A percentile compares a stretch with the other conserved stretches of the same genome.
Conservation (phyloP, 495 filamentous ascomycete genomes). For the Xylaria cubensis region DNA sequence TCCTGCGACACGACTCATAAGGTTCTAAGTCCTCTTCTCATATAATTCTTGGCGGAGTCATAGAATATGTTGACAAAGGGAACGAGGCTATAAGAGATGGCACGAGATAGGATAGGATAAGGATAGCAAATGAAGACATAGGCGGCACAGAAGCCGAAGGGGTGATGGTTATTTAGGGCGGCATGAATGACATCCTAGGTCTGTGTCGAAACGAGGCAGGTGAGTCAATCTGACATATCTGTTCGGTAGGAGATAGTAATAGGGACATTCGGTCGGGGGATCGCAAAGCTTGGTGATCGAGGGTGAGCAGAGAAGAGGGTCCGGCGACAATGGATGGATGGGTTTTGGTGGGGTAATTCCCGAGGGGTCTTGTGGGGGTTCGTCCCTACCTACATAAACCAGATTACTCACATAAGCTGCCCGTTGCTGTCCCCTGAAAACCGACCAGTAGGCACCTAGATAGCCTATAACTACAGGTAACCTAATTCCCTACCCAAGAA, state of each 20-base stretch:
- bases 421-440: neutral
- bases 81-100: neutral
- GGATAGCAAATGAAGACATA: slow-evolving; percentile 8
- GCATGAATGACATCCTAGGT: slow-evolving; percentile 18
- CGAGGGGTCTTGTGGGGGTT: neutral
- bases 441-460: neutral
- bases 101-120: neutral
- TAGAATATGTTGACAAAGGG: neutral
- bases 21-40: slow-evolving; percentile 6
- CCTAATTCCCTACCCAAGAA: no score
- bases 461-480: neutral
- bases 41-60: neutral
- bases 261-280: slow-evolving; percentile 8
- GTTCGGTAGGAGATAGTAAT: neutral
- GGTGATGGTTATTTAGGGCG: slow-evolving; percentile 9
- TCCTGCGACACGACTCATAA: slow-evolving; percentile 12
- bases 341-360: slow-evolving; percentile 1
- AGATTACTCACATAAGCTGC: neutral
- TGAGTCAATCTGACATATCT: slow-evolving; percentile 21
- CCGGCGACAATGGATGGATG: neutral
- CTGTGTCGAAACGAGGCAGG: neutral
- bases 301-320: slow-evolving; percentile 15
- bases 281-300: slow-evolving; percentile 6
- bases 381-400: neutral
- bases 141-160: slow-evolving; percentile 15